A percentile compares a stretch with the other conserved stretches of the same genome.
phyloP scores from a whole-genome alignment of 2,329 filamentous ascomycete species.

The Penicillium janthinellum region DNA sequence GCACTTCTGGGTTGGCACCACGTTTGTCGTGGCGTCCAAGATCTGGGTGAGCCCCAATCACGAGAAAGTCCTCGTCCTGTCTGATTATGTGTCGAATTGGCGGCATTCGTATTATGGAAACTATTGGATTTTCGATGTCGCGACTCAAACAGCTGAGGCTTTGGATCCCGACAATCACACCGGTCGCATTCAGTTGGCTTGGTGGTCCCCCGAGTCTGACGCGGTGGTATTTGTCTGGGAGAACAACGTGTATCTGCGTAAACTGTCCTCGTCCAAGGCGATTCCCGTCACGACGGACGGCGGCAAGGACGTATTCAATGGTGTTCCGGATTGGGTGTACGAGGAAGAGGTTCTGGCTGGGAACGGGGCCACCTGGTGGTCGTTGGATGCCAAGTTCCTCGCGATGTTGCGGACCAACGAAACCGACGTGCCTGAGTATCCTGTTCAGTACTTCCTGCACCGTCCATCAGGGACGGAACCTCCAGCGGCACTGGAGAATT shows the following conservation, averaged over 20 bases:
- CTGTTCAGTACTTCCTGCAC: slow-evolving; percentile 89
- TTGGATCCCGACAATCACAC: slow-evolving; percentile 69
- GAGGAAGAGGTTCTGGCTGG: slow-evolving; percentile 80
- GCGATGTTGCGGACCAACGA: slow-evolving; percentile 95
- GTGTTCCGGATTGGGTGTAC: slow-evolving; percentile 96
- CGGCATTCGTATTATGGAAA: slow-evolving; percentile 82
- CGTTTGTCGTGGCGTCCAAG: slow-evolving; percentile 58
- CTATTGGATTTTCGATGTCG: slow-evolving; percentile 93
- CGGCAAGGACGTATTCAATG: slow-evolving; percentile 87
- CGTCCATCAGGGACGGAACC: slow-evolving; percentile 75
- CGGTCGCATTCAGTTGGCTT: slow-evolving; percentile 76
- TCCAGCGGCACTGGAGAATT: slow-evolving; percentile 73
- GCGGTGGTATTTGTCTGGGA: slow-evolving; percentile 84
- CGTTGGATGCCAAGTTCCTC: slow-evolving; percentile 81
- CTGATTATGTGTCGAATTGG: slow-evolving; percentile 75
- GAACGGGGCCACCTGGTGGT: slow-evolving; percentile 93
- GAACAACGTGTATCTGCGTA: slow-evolving; percentile 87
- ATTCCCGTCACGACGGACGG: slow-evolving; percentile 83
- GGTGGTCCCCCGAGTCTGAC: slow-evolving; percentile 86
- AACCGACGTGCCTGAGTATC: slow-evolving; percentile 85
- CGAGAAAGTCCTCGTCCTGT: slow-evolving; percentile 81
- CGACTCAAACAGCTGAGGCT: slow-evolving; percentile 73
- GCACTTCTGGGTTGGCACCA: slow-evolving; percentile 62
- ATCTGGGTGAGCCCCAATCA: slow-evolving; percentile 80
- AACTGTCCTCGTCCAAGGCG: slow-evolving; percentile 61